A percentile compares a stretch with the other conserved stretches of the same genome.
Evolutionary conservation across 352 stramenopile species (phyloP).

Genomic region (Globisporangium paddicum): DNA sequence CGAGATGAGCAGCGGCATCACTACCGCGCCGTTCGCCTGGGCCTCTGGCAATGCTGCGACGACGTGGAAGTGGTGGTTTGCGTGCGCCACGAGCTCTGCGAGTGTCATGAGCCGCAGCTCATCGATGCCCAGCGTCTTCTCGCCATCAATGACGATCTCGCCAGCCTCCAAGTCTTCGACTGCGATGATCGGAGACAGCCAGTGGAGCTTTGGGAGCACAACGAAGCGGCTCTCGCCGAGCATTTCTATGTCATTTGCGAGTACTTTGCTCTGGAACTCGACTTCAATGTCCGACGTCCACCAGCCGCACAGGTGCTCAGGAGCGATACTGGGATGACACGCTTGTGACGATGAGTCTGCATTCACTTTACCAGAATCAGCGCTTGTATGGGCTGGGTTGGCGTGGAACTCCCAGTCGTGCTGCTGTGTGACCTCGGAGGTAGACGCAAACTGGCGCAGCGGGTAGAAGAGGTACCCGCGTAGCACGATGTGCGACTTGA

Average conservation of each 20-base stretch:
- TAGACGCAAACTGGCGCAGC: slow-evolving; percentile 37
- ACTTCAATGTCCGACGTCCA: slow-evolving; percentile 50
- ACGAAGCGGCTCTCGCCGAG: slow-evolving; percentile 46
- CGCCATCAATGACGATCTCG: slow-evolving; percentile 25
- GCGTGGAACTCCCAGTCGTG: slow-evolving; percentile 47
- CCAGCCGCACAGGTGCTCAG: slow-evolving; percentile 54
- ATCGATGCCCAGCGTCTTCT: slow-evolving; percentile 27
- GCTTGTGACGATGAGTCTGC: neutral
- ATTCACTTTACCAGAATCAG: neutral
- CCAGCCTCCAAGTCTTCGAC: slow-evolving; percentile 17
- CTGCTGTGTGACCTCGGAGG: slow-evolving; percentile 29
- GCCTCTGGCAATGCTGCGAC: slow-evolving; percentile 12
- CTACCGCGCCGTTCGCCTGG: slow-evolving; percentile 26
- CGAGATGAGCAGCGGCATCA: slow-evolving; percentile 57
- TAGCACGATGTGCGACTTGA: slow-evolving; percentile 55
- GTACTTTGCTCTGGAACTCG: slow-evolving; percentile 33
- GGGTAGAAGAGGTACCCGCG: slow-evolving; percentile 68
- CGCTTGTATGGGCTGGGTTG: slow-evolving; percentile 14
- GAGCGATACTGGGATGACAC: slow-evolving; percentile 26
- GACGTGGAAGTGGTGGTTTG: slow-evolving; percentile 35
- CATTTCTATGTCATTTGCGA: slow-evolving; percentile 19
- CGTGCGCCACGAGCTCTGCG: slow-evolving; percentile 27
- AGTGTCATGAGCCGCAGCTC: slow-evolving; percentile 29
- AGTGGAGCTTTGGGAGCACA: slow-evolving; percentile 68
- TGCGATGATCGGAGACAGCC: slow-evolving; percentile 46